phyloP scores from a whole-genome alignment of 805 yeast genomes.

The Candida succiphila region DNA sequence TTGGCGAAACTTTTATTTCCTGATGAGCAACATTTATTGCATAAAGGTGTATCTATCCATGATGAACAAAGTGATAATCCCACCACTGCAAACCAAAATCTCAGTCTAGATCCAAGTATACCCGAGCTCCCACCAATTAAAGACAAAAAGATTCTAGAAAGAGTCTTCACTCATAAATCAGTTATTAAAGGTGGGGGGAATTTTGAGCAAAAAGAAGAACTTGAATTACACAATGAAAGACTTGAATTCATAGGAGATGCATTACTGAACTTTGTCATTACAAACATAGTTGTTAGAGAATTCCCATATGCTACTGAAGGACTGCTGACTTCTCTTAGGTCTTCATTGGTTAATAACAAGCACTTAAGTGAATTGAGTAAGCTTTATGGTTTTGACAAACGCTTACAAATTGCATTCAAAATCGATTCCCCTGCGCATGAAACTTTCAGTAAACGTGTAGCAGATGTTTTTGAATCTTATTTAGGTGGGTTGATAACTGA shows the following conservation, averaged over 20 bases:
- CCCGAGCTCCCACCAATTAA: constrained; percentile 49
- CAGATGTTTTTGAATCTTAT: constrained; percentile 92
- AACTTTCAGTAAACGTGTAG: constrained; percentile 62
- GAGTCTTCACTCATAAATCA: constrained; percentile 80
- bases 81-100: too few species aligned
- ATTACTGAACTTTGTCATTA: constrained; percentile 60
- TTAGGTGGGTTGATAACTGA: constrained; percentile 76
- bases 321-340: constrained; percentile 58
- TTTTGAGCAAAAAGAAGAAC: constrained; percentile 44
- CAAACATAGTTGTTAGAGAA: constrained; percentile 52
- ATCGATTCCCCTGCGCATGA: constrained; percentile 33
- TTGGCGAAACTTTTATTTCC: too few species aligned
- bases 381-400: constrained; percentile 54
- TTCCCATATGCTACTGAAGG: constrained; percentile 79
- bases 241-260: constrained; percentile 90
- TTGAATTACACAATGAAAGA: constrained; percentile 70
- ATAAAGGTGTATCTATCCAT: too few species aligned
- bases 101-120: neutral
- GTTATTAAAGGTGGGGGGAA: constrained; percentile 47
- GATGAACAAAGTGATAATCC: too few species aligned
- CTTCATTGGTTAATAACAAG: constrained; percentile 63
- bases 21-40: too few species aligned
- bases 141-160: constrained; percentile 46
- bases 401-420: constrained; percentile 29
- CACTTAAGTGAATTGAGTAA: constrained; percentile 62